Conservation (phyloP, 2,329 filamentous ascomycete genomes). For the Cercospora nicotianae region DNA sequence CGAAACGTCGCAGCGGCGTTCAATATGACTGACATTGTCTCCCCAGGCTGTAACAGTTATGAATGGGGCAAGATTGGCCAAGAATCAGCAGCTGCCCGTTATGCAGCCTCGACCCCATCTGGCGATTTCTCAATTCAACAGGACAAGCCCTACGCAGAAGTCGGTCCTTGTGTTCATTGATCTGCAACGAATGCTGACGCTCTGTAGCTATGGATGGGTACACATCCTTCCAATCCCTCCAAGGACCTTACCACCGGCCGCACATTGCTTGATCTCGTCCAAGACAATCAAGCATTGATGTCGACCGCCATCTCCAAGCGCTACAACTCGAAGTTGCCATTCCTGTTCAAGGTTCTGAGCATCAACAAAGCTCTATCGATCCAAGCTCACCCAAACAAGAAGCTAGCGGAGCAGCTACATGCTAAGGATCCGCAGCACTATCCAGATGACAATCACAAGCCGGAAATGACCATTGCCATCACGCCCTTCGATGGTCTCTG, state of each 20-base stretch:
- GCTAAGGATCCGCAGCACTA: constrained; percentile 88
- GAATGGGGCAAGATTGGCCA: constrained; percentile 96
- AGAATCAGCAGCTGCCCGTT: constrained; percentile 84
- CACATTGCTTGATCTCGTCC: constrained; percentile 80
- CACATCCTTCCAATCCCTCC: constrained; percentile 92
- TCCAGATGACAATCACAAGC: constrained; percentile 99
- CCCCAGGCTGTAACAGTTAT: constrained; percentile 87
- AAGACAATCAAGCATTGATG: constrained; percentile 82
- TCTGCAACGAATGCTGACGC: constrained; percentile 28
- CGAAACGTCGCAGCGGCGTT: background rate
- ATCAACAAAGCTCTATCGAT: constrained; percentile 96
- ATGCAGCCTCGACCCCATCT: constrained; percentile 78
- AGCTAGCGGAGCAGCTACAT: constrained; percentile 85
- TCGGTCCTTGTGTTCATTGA: constrained; percentile 42
- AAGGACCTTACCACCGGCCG: constrained; percentile 83
- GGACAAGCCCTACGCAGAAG: constrained; percentile 93
- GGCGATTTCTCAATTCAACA: constrained; percentile 73
- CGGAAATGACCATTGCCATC: constrained; percentile 98
- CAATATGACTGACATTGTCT: background rate
- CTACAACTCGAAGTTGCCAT: constrained; percentile 82
- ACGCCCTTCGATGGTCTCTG: constrained; percentile 95
- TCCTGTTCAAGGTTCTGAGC: constrained; percentile 96
- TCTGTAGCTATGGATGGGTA: constrained; percentile 93
- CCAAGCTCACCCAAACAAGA: constrained; percentile 73
- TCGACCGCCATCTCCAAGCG: constrained; percentile 69